A percentile compares a stretch with the other conserved stretches of the same genome.
These are phyloP conservation scores for Aspergillus pseudoglaucus DNA, from an alignment of 2,329 filamentous ascomycete species.

Conservation along the genomic window DNA sequence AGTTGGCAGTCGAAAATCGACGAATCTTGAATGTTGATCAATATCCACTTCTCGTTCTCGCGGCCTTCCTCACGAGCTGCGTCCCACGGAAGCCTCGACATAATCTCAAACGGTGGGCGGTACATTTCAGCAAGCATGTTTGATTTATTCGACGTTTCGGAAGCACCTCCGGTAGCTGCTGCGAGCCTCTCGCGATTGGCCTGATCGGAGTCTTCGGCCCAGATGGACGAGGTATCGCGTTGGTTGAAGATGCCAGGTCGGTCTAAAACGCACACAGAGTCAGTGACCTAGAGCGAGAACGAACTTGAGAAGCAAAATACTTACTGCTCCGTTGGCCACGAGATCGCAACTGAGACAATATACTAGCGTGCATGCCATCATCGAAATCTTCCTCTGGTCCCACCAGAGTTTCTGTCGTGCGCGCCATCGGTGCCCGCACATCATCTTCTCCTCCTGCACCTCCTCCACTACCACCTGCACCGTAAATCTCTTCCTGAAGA, in stretches of 20 bases:
- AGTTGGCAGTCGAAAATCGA: constrained; percentile 92
- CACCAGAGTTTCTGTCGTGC: constrained; percentile 85
- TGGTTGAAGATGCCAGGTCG: constrained; percentile 66
- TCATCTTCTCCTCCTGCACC: constrained; percentile 45
- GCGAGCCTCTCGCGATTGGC: constrained; percentile 50
- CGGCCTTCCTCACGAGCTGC: constrained; percentile 78
- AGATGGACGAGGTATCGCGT: constrained; percentile 51
- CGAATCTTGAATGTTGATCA: constrained; percentile 92
- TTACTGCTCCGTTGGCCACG: constrained; percentile 33
- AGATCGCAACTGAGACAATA: constrained; percentile 59
- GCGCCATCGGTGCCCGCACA: constrained; percentile 82
- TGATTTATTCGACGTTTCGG: constrained; percentile 61
- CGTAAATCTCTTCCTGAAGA: constrained; percentile 87
- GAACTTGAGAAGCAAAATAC: constrained; percentile 6
- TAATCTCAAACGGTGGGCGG: constrained; percentile 84
- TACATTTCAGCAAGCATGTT: constrained; percentile 84
- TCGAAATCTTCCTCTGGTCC: constrained; percentile 57
- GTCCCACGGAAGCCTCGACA: constrained; percentile 74
- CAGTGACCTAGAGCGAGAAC: constrained; percentile 4
- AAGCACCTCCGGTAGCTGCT: constrained; percentile 58
- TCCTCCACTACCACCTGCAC: constrained; percentile 31
- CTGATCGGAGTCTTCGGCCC: constrained; percentile 47
- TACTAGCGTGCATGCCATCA: constrained; percentile 53
- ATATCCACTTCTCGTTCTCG: constrained; percentile 82
- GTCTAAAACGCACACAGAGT: constrained; percentile 17